Conservation (phyloP, 208 protist species). For the Naegleria fowleri region DNA sequence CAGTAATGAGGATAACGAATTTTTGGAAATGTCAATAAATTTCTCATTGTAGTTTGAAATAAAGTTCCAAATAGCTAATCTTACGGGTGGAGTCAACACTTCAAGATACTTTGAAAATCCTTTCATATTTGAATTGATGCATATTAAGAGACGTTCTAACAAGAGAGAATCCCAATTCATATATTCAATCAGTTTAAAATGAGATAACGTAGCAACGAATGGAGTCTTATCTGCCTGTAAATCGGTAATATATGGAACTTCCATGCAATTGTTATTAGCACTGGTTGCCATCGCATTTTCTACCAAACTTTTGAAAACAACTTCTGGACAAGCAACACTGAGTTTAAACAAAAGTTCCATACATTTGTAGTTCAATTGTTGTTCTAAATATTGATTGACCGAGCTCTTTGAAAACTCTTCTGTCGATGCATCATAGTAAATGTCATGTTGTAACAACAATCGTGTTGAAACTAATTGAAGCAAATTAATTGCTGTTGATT, state of each 20-base stretch:
- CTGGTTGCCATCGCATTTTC: neutral
- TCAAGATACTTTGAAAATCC: neutral
- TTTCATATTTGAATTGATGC: neutral
- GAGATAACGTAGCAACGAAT: neutral
- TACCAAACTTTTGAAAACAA: neutral
- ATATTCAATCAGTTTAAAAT: neutral
- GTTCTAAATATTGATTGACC: neutral
- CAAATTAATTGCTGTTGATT: neutral
- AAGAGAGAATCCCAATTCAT: neutral
- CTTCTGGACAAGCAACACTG: no score
- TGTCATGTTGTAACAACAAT: neutral
- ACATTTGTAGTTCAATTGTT: neutral
- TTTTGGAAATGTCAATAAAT: neutral
- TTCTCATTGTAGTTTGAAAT: neutral
- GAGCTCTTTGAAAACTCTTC: neutral
- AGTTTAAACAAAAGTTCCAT: conserved; percentile 14
- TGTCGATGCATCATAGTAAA: neutral
- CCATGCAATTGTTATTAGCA: neutral
- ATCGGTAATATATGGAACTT: neutral
- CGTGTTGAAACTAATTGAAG: neutral
- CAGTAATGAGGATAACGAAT: neutral
- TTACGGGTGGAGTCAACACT: neutral
- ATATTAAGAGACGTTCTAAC: neutral
- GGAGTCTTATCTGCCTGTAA: neutral
- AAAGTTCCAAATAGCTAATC: conserved; percentile 21